These are phyloP conservation scores for Populus euphratica DNA, from an alignment of 345 rosid species.

Conservation along the genomic window DNA sequence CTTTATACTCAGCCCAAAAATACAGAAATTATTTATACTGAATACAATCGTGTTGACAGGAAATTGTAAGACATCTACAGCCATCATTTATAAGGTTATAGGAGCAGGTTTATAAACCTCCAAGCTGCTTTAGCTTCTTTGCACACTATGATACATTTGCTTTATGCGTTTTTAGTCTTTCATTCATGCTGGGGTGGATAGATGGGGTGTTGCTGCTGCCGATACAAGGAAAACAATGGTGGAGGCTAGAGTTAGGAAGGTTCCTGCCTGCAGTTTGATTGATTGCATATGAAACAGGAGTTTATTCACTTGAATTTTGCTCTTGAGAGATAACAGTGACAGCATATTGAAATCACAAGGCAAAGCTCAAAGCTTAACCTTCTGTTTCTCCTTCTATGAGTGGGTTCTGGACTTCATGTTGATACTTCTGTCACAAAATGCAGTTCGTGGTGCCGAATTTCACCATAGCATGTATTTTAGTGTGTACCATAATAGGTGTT, in stretches of 20 bases:
- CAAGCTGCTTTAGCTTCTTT: neutral
- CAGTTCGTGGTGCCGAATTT: too few species aligned
- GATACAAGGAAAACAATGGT: slow-evolving; percentile 46
- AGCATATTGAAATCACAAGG: too few species aligned
- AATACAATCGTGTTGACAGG: neutral
- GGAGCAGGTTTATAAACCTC: too few species aligned
- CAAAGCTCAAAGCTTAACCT: too few species aligned
- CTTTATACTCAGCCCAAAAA: neutral
- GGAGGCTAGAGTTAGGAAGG: slow-evolving; percentile 31
- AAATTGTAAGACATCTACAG: neutral
- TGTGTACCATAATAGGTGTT: too few species aligned
- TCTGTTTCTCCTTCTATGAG: too few species aligned
- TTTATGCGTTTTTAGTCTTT: too few species aligned
- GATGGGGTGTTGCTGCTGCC: slow-evolving; percentile 58
- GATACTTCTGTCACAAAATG: too few species aligned
- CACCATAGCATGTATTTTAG: too few species aligned
- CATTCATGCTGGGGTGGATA: slow-evolving; percentile 43
- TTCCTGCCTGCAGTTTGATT: neutral
- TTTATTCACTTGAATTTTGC: too few species aligned
- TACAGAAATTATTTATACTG: neutral
- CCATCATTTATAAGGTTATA: neutral
- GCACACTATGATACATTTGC: neutral
- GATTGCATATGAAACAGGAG: neutral
- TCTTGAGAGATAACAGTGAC: too few species aligned
- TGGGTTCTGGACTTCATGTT: too few species aligned